Evolutionary conservation across 2,329 filamentous ascomycete species (phyloP).

Genomic region (Phaeosphaeriaceae sp.): DNA sequence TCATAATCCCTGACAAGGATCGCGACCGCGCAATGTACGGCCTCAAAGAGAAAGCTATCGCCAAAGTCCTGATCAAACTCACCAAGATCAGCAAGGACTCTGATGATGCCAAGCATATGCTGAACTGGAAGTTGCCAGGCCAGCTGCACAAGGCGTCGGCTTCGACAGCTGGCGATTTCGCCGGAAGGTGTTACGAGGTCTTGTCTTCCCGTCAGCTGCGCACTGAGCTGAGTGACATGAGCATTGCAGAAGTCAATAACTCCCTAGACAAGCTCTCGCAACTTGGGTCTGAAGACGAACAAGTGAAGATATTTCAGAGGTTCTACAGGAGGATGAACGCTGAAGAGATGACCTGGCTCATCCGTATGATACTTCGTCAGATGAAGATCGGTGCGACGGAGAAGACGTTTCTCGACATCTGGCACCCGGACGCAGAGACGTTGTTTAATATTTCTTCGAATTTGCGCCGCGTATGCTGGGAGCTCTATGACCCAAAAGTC

Average conservation of each 20-base stretch:
- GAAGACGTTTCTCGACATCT: slow-evolving; percentile 79
- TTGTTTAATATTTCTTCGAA: slow-evolving; percentile 90
- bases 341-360: slow-evolving; percentile 91
- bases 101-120: slow-evolving; percentile 82
- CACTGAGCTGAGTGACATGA: slow-evolving; percentile 76
- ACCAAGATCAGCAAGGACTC: slow-evolving; percentile 92
- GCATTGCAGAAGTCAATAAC: slow-evolving; percentile 87
- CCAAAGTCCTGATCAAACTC: slow-evolving; percentile 87
- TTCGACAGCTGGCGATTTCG: slow-evolving; percentile 84
- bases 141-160: slow-evolving; percentile 53
- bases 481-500: slow-evolving; percentile 76
- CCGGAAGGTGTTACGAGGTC: slow-evolving; percentile 85
- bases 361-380: slow-evolving; percentile 87
- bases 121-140: slow-evolving; percentile 92
- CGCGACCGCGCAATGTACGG: slow-evolving; percentile 92
- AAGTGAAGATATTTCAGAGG: slow-evolving; percentile 78
- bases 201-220: slow-evolving; percentile 83
- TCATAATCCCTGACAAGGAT: slow-evolving; percentile 93
- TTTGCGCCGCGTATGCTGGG: slow-evolving; percentile 91
- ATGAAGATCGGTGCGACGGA: slow-evolving; percentile 82
- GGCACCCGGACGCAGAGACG: slow-evolving; percentile 61
- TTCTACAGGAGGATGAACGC: slow-evolving; percentile 94
- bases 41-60: slow-evolving; percentile 90
- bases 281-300: slow-evolving; percentile 81
- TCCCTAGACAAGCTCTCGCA: slow-evolving; percentile 79